Base-by-base conservation (phyloP, 768 basidiomycete genomes). In the Amanita polypyramis region DNA sequence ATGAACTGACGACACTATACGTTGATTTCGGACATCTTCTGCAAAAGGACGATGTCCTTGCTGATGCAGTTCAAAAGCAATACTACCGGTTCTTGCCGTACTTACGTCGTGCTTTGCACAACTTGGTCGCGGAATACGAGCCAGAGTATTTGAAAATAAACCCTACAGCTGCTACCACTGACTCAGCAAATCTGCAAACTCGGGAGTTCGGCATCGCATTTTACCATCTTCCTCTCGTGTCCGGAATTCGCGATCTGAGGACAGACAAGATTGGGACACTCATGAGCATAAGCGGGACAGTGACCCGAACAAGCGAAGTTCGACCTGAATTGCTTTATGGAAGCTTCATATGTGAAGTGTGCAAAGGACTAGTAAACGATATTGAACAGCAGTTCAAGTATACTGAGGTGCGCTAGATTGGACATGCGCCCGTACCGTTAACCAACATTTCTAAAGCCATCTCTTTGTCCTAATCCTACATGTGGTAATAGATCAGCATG, bases 351-450 rank as follows among this genome's bases (percentile, higher is more conserved):
- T 99, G 96, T 56, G 85, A 90, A 63, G 76, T 84, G 36, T 99
- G 96, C 60, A 76, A 79, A 39, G 89, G 86, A 25, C 70, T 85
- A 9, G 84, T 97, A 20, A 79, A 85, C 47, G 95, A 97, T 59
- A 82, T 99, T 41, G 96, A 99, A 61, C 96, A 99, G 61, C 96
- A 99, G 61, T 99, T 99, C 77, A 99, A 97, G 62, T 98, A 97
- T 62, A 99, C 96, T 15, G 96, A 98, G 73, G 93, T 93, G 55
- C 27, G 65, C 55, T 19, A 8, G 35, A 43, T 23, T 10, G 40
- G 41, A 21, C 44, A 29, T 27, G 34, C 38, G 47, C 15, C 15
- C 30, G 6, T 32, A 35, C 30, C 19, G n/a, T 32, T 52, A 35
- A 52, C 57, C 35, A 56, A 46, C 35, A 10, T 42, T 51, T 20